Evolutionary conservation across 352 stramenopile genomes (phyloP).

Genomic region (Globisporangium orthogonon): DNA sequence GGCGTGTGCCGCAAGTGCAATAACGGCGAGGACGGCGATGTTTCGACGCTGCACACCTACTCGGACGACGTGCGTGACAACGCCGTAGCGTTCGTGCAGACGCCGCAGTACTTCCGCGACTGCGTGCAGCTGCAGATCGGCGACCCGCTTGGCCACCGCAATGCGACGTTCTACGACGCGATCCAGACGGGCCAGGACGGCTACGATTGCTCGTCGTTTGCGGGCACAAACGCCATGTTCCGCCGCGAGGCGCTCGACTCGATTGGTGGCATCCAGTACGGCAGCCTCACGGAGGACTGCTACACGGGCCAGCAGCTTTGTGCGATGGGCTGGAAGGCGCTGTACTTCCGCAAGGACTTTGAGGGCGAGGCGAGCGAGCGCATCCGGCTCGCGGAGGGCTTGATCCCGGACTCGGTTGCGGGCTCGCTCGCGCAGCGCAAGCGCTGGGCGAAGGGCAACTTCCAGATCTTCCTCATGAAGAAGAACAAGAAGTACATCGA

Average conservation of each 20-base stretch:
- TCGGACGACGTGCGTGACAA: slow-evolving; percentile 80
- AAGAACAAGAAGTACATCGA: slow-evolving; percentile 81
- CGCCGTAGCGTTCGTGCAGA: slow-evolving; percentile 75
- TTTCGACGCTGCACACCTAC: slow-evolving; percentile 67
- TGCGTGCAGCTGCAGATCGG: slow-evolving; percentile 80
- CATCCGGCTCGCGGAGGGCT: slow-evolving; percentile 69
- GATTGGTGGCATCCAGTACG: slow-evolving; percentile 83
- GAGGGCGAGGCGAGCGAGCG: slow-evolving; percentile 71
- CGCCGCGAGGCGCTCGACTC: slow-evolving; percentile 79
- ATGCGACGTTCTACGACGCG: slow-evolving; percentile 80
- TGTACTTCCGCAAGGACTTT: slow-evolving; percentile 88
- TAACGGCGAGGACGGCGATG: slow-evolving; percentile 42
- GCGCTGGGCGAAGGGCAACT: slow-evolving; percentile 82
- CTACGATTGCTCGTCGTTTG: slow-evolving; percentile 76
- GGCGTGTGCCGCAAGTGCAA: slow-evolving; percentile 80
- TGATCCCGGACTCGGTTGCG: slow-evolving; percentile 77
- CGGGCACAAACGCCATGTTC: slow-evolving; percentile 77
- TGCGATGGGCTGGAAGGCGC: slow-evolving; percentile 77
- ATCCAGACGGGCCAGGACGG: slow-evolving; percentile 81
- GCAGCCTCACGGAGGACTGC: slow-evolving; percentile 76
- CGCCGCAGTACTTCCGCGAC: slow-evolving; percentile 81
- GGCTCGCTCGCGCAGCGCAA: slow-evolving; percentile 71
- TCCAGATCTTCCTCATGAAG: slow-evolving; percentile 80
- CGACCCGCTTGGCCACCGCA: slow-evolving; percentile 75
- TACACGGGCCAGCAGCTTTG: slow-evolving; percentile 76